A percentile compares a stretch with the other conserved stretches of the same genome.
phyloP scores from a whole-genome alignment of 352 stramenopile genomes.

The Phytophthora citrophthora region DNA sequence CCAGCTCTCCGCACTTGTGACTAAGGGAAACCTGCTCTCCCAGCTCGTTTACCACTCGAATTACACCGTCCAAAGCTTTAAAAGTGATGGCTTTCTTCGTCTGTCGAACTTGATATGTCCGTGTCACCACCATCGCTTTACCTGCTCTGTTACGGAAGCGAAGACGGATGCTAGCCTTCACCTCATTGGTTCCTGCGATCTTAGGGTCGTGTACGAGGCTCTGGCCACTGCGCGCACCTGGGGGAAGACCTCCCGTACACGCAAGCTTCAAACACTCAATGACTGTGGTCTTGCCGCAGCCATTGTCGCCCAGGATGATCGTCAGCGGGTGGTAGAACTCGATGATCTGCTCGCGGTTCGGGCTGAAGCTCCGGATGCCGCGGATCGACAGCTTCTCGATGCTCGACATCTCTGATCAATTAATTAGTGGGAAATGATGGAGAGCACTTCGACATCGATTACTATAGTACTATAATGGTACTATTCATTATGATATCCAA shows the following conservation, averaged over 20 bases:
- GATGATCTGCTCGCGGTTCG: constrained; percentile 94
- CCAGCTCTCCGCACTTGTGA: constrained; percentile 96
- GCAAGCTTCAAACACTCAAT: constrained; percentile 99
- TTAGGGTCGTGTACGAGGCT: constrained; percentile 98
- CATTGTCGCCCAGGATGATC: constrained; percentile 97
- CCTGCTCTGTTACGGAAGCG: constrained; percentile 93
- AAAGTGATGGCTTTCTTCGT: constrained; percentile 92
- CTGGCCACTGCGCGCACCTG: constrained; percentile 87
- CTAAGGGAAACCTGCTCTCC: constrained; percentile 92
- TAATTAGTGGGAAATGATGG: too few species aligned
- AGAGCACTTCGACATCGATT: too few species aligned
- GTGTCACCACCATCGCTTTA: constrained; percentile 92
- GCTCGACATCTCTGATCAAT: constrained; percentile 87
- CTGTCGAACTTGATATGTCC: constrained; percentile 95
- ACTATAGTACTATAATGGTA: too few species aligned
- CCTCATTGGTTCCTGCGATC: constrained; percentile 92
- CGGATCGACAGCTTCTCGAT: constrained; percentile 99
- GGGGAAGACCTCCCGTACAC: constrained; percentile 95
- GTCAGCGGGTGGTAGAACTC: constrained; percentile 99
- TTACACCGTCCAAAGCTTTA: constrained; percentile 96
- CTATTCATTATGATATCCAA: too few species aligned
- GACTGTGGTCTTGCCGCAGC: constrained; percentile 99
- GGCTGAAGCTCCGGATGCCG: constrained; percentile 97
- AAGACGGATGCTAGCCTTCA: constrained; percentile 88
- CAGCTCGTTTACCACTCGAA: constrained; percentile 90